These are phyloP conservation scores for Saraca asoca DNA, from an alignment of 331 rosid species.

Conservation along the genomic window DNA sequence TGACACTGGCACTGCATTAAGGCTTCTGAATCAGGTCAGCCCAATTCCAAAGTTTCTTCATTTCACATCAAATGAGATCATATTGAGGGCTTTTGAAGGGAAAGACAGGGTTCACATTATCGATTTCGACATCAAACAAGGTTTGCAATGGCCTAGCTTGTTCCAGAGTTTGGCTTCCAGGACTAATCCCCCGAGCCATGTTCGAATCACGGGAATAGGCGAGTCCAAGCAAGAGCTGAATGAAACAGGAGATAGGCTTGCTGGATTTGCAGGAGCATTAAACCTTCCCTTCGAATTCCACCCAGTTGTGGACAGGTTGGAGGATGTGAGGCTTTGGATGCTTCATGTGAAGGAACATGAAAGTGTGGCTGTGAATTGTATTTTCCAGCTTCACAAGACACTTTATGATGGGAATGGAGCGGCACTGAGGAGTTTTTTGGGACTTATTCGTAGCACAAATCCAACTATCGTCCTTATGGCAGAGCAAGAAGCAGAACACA, in stretches of 20 bases:
- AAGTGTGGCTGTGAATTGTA: slow-evolving; percentile 55
- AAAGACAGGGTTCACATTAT: slow-evolving; percentile 68
- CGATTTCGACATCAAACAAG: slow-evolving; percentile 65
- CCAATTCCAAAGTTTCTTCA: slow-evolving; percentile 64
- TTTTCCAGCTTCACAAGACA: slow-evolving; percentile 57
- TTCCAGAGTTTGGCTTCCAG: slow-evolving; percentile 62
- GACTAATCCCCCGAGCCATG: slow-evolving; percentile 60
- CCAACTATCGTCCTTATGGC: slow-evolving; percentile 48
- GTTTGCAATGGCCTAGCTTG: slow-evolving; percentile 69
- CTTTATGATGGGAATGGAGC: slow-evolving; percentile 48
- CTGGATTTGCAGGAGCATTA: slow-evolving; percentile 57
- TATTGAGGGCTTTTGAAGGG: slow-evolving; percentile 66
- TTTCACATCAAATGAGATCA: slow-evolving; percentile 61
- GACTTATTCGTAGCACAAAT: slow-evolving; percentile 58
- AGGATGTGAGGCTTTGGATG: slow-evolving; percentile 77
- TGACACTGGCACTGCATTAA: slow-evolving; percentile 48
- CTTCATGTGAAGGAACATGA: slow-evolving; percentile 68
- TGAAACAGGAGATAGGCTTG: slow-evolving; percentile 61
- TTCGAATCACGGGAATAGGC: slow-evolving; percentile 61
- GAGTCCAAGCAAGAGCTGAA: slow-evolving; percentile 64
- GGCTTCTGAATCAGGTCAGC: slow-evolving; percentile 58
- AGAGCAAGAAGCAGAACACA: slow-evolving; percentile 67
- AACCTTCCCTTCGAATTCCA: slow-evolving; percentile 63
- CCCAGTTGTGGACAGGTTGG: slow-evolving; percentile 64
- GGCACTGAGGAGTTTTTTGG: slow-evolving; percentile 52